Conservation (phyloP, 1,139 yeast genomes). For the Candida albicans region DNA sequence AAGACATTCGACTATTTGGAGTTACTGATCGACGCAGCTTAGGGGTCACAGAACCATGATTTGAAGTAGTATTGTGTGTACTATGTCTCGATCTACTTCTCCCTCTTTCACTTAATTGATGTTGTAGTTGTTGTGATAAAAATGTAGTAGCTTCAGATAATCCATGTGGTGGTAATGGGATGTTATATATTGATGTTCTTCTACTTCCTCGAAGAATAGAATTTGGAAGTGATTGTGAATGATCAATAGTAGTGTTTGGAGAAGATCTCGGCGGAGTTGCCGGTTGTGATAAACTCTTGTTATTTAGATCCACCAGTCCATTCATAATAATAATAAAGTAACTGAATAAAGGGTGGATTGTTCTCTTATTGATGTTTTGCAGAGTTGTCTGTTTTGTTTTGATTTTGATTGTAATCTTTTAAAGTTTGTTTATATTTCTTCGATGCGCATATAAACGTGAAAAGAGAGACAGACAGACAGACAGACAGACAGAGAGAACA, state of each 20-base stretch:
- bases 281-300: slow-evolving; percentile 9
- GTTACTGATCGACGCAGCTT: background rate
- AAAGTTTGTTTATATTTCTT: too few relatives aligned
- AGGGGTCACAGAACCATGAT: background rate
- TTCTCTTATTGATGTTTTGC: background rate
- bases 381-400: background rate
- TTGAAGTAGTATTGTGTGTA: slow-evolving; percentile 1
- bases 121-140: slow-evolving; percentile 1
- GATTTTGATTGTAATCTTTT: background rate
- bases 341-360: background rate
- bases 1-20: background rate
- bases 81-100: slow-evolving; percentile 3
- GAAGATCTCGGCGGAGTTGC: slow-evolving; percentile 8
- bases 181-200: slow-evolving; percentile 3
- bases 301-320: background rate
- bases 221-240: slow-evolving; percentile 7
- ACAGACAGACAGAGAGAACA: too few relatives aligned
- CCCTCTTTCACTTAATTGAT: background rate
- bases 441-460: too few relatives aligned
- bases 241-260: background rate
- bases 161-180: slow-evolving; percentile 8
- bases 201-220: slow-evolving; percentile 1
- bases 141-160: slow-evolving; percentile 4
- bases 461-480: too few relatives aligned
- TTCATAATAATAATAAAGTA: background rate